Conservation (phyloP, 495 filamentous ascomycete genomes). For the Penicillium parvum region DNA sequence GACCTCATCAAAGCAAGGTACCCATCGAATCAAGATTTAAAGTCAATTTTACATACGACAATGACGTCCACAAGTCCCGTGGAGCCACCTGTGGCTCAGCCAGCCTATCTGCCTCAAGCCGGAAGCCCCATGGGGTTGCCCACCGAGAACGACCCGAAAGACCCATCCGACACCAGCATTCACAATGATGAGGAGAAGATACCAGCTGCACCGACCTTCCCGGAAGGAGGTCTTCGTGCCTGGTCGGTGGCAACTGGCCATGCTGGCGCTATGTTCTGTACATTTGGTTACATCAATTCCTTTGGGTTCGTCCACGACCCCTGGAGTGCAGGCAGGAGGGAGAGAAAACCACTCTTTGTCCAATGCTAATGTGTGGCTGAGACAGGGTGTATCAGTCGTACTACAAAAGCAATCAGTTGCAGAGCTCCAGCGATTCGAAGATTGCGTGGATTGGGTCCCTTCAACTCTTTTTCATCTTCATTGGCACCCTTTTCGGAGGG, state of each 20-base stretch:
- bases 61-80: too few relatives aligned
- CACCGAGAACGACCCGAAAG: too few relatives aligned
- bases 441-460: constrained; percentile 48
- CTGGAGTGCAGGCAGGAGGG: neutral
- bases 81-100: too few relatives aligned
- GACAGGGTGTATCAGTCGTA: neutral
- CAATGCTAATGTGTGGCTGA: too few relatives aligned
- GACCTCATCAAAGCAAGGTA: too few relatives aligned
- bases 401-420: constrained; percentile 7
- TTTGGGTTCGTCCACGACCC: constrained; percentile 32
- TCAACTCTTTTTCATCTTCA: constrained; percentile 31
- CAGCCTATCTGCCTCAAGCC: neutral
- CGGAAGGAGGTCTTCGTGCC: constrained; percentile 51
- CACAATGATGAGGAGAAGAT: neutral
- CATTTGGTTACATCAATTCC: constrained; percentile 54
- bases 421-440: constrained; percentile 16
- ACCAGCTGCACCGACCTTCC: constrained; percentile 12
- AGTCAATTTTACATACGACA: too few relatives aligned
- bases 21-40: too few relatives aligned
- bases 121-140: neutral
- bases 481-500: constrained; percentile 20
- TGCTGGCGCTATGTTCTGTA: constrained; percentile 52
- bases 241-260: constrained; percentile 55
- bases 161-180: too few relatives aligned
- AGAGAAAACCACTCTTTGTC: too few relatives aligned